Base-by-base conservation (phyloP, 129 eudicot species). In the Arctium lappa region DNA sequence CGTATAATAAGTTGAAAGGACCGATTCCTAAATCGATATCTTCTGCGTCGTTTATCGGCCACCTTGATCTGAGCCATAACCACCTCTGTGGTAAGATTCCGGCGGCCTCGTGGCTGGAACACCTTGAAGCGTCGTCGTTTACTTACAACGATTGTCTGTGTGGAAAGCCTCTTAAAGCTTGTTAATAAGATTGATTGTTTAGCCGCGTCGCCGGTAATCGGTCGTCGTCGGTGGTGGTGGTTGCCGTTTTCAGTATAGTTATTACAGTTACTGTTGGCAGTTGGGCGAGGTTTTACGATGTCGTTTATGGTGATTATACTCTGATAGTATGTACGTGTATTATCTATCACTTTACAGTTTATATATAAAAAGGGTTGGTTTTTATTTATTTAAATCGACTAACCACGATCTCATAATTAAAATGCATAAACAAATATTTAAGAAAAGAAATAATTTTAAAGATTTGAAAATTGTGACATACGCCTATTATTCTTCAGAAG, bases 31-130 rank as follows among this genome's bases (percentile, higher is more conserved):
- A 87, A 75, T 93, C 97, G 56, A 91, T 93, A 13, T 39, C 91
- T 1, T 80, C 80, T 3, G 99, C 95, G 10, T 56, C 94, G 15
- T 95, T 16, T 73, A 79, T 95, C 44, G 99, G 99, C 1, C 97
- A 95, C 38, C 71, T 95, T 15, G 98, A 95, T 80, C 74, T 95
- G 75, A 93, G 97, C 77, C 97, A 95, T 77, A 95, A 95, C 46
- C 93, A 86, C 34, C 91, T 94, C 16, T 94, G 98, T 42, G 98
- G 98, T 66, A 80, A 84, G 39, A 94, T 94, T 42, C 98, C 98
- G 63, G 74, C 74, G 36, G 97, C 90, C 12, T 11, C 89, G 63
- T 94, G 93, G 77, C 87, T 88, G 31, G 94, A 94, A 15, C 97
- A 89, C 60, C 89, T 93, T 29, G 97, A 91, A 76, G 95, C 92